A percentile compares a stretch with the other conserved stretches of the same genome.
phyloP scores from a whole-genome alignment of 257 asterid genomes.

The Solanum bulbocastanum region DNA sequence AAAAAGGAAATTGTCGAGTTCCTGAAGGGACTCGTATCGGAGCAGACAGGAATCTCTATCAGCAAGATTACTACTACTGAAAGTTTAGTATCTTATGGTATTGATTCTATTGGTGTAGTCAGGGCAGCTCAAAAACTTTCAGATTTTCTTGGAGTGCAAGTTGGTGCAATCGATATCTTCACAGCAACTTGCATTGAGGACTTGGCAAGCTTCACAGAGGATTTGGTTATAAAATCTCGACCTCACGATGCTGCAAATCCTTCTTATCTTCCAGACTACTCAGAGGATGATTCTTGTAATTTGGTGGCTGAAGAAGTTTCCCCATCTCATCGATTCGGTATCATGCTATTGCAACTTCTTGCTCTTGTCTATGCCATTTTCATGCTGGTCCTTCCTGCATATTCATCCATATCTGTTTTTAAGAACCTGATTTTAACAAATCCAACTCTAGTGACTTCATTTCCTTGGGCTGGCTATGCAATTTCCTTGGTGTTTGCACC shows the following conservation, averaged over 20 bases:
- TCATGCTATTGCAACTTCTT: slow-evolving; percentile 38
- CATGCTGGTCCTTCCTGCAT: slow-evolving; percentile 57
- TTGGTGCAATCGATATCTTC: slow-evolving; percentile 84
- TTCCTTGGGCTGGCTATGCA: slow-evolving; percentile 29
- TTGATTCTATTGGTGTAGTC: slow-evolving; percentile 91
- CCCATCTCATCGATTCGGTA: slow-evolving; percentile 23
- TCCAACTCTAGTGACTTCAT: slow-evolving; percentile 5
- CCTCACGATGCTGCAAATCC: slow-evolving; percentile 24
- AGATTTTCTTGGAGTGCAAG: slow-evolving; percentile 67
- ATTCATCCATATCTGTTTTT: slow-evolving; percentile 30
- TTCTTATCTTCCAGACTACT: slow-evolving; percentile 12
- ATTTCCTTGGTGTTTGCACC: slow-evolving; percentile 45
- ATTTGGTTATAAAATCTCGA: slow-evolving; percentile 37
- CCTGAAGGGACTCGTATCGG: slow-evolving; percentile 49
- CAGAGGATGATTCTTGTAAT: slow-evolving; percentile 26
- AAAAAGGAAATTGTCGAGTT: slow-evolving; percentile 47
- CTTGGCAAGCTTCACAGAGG: slow-evolving; percentile 63
- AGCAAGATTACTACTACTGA: slow-evolving; percentile 55
- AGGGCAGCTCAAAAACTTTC: slow-evolving; percentile 92
- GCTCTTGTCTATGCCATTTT: slow-evolving; percentile 39
- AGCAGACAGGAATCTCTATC: slow-evolving; percentile 47
- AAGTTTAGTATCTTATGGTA: slow-evolving; percentile 59
- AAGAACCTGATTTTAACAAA: slow-evolving; percentile 19
- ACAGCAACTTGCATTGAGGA: slow-evolving; percentile 77
- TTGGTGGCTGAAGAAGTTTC: slow-evolving; percentile 42